Evolutionary conservation across 768 basidiomycete genomes (phyloP).

Genomic region (Grammothele lineata): DNA sequence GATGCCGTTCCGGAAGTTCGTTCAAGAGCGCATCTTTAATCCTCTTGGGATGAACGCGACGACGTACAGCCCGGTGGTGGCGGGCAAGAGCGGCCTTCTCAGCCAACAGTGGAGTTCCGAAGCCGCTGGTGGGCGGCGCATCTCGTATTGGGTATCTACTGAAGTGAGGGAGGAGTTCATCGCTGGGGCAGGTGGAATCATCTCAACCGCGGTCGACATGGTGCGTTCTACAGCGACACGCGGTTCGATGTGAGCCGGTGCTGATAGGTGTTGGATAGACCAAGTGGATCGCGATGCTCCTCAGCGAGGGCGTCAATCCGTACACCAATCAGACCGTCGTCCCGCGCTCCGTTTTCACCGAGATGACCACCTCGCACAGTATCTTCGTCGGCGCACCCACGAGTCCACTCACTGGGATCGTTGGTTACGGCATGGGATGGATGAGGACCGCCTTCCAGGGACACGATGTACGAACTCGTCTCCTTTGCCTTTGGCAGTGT

Average conservation of each 20-base stretch:
- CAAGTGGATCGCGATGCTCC: constrained; percentile 34
- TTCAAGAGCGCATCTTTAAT: constrained; percentile 35
- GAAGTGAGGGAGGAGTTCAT: constrained; percentile 15
- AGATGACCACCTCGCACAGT: constrained; percentile 29
- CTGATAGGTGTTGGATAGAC: constrained; percentile 22
- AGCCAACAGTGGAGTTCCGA: constrained; percentile 31
- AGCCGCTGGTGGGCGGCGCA: constrained; percentile 24
- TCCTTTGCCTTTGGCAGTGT: background rate
- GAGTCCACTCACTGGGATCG: constrained; percentile 23
- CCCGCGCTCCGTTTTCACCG: constrained; percentile 26
- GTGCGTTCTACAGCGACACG: constrained; percentile 24
- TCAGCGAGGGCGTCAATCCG: constrained; percentile 31
- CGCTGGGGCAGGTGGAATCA: constrained; percentile 41
- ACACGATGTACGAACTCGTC: constrained; percentile 30
- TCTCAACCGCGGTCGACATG: constrained; percentile 40
- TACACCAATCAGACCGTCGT: constrained; percentile 30
- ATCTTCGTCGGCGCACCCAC: constrained; percentile 17
- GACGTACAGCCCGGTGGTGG: constrained; percentile 33
- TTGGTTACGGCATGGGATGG: constrained; percentile 43
- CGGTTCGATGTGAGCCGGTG: background rate
- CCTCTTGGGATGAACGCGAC: constrained; percentile 39
- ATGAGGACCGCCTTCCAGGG: constrained; percentile 33
- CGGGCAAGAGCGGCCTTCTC: constrained; percentile 27
- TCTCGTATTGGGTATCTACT: constrained; percentile 31
- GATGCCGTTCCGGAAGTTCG: constrained; percentile 34